These are phyloP conservation scores for Fusarium virguliforme DNA, from an alignment of 2,329 filamentous ascomycete species.

Conservation along the genomic window DNA sequence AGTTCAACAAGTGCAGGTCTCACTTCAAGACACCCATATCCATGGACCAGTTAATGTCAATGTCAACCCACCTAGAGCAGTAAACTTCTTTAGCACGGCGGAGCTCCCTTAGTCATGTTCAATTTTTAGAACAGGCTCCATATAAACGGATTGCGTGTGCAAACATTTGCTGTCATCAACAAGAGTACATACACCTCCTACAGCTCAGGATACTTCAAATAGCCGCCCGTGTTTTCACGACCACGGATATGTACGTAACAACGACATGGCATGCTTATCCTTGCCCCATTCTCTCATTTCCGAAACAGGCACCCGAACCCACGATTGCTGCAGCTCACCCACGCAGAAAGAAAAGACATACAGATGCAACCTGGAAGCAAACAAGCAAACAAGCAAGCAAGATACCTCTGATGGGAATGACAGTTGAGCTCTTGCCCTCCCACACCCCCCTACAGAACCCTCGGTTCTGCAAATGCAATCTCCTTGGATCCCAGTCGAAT, in stretches of 20 bases:
- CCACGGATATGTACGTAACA: constrained; percentile 17
- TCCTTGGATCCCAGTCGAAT: constrained; percentile 25
- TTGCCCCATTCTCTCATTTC: constrained; percentile 22
- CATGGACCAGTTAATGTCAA: constrained; percentile 7
- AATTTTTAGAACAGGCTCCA: constrained; percentile 22
- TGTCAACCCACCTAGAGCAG: constrained; percentile 15
- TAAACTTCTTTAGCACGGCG: constrained; percentile 36
- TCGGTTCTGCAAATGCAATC: constrained; percentile 39
- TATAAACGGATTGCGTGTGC: constrained; percentile 19
- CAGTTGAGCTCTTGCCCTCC: constrained; percentile 14
- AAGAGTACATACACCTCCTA: not conserved
- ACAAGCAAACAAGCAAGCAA: not conserved
- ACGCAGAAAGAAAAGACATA: constrained; percentile 34
- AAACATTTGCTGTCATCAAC: not conserved
- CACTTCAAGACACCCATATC: not conserved
- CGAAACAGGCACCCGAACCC: constrained; percentile 30
- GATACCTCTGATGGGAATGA: not conserved
- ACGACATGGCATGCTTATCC: constrained; percentile 19
- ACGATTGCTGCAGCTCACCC: constrained; percentile 43
- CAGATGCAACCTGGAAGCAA: not conserved
- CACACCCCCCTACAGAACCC: constrained; percentile 22
- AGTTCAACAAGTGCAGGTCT: not conserved
- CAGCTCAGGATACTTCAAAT: not conserved
- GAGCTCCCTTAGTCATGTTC: constrained; percentile 35
- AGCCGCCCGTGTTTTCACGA: constrained; percentile 19